Evolutionary conservation across 495 filamentous ascomycete genomes (phyloP).

Genomic region (Penicillium chermesinum): DNA sequence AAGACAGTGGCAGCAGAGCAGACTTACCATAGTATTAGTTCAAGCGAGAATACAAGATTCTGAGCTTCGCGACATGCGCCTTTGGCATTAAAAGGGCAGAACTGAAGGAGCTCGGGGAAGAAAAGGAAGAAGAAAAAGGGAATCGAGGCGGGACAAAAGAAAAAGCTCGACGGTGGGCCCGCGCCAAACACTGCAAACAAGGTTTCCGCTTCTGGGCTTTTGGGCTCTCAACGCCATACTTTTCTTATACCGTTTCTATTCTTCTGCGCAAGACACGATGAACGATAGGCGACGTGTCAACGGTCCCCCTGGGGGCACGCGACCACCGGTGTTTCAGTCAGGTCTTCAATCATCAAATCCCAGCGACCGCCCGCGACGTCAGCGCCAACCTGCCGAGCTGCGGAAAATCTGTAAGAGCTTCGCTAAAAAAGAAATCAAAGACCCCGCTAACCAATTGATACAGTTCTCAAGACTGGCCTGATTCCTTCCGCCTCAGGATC

Average conservation of each 20-base stretch:
- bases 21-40: constrained; percentile 29
- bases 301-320: constrained; percentile 72
- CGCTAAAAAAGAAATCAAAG: not conserved
- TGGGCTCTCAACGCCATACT: constrained; percentile 16
- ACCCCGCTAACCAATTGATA: constrained; percentile 9
- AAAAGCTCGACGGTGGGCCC: constrained; percentile 21
- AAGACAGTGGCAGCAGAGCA: constrained; percentile 1
- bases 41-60: not conserved
- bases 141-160: constrained; percentile 20
- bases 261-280: constrained; percentile 46
- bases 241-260: constrained; percentile 9
- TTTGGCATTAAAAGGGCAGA: constrained; percentile 20
- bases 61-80: constrained; percentile 4
- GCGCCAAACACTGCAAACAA: constrained; percentile 43
- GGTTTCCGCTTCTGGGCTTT: constrained; percentile 35
- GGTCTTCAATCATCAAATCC: constrained; percentile 33
- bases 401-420: constrained; percentile 70
- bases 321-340: constrained; percentile 64
- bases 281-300: constrained; percentile 88
- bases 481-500: constrained; percentile 92
- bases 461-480: constrained; percentile 86
- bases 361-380: constrained; percentile 42
- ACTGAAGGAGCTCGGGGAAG: constrained; percentile 19
- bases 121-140: constrained; percentile 22
- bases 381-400: constrained; percentile 58